Conservation (phyloP, 2,329 filamentous ascomycete genomes). For the Fonsecaea pedrosoi region DNA sequence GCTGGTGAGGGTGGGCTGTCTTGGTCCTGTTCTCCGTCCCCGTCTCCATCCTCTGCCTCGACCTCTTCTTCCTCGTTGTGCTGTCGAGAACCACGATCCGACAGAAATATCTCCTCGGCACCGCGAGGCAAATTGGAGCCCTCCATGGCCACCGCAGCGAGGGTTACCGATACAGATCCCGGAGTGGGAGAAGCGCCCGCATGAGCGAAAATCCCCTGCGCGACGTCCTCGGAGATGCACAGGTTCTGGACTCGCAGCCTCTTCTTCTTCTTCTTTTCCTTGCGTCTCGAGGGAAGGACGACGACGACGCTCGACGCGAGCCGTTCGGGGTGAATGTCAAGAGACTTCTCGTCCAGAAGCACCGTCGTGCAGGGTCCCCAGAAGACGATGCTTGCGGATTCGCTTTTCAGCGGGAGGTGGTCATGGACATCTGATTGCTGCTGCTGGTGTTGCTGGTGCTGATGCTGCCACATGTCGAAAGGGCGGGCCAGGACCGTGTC, state of each 20-base stretch:
- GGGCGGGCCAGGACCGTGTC: not conserved
- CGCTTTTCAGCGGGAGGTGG: not conserved
- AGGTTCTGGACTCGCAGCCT: not conserved
- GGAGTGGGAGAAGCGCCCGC: no score
- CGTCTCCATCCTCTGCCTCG: not conserved
- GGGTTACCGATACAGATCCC: not conserved
- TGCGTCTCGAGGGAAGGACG: no score
- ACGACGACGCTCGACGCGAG: not conserved
- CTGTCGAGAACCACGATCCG: not conserved
- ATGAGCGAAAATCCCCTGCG: not conserved
- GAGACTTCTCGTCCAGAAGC: not conserved
- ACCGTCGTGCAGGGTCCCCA: not conserved
- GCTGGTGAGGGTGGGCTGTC: not conserved
- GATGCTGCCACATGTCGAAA: not conserved
- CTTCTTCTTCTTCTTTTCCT: not conserved
- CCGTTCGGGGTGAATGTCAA: not conserved
- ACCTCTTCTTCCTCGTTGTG: not conserved
- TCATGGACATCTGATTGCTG: no score
- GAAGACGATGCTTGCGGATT: not conserved
- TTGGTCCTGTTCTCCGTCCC: not conserved
- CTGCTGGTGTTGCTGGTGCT: no score
- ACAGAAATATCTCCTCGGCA: not conserved
- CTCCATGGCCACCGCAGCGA: not conserved
- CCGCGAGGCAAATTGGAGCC: not conserved
- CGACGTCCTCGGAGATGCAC: not conserved